These are phyloP conservation scores for Calocybe gambosa DNA, from an alignment of 1,284 basidiomycete genomes.

Conservation along the genomic window DNA sequence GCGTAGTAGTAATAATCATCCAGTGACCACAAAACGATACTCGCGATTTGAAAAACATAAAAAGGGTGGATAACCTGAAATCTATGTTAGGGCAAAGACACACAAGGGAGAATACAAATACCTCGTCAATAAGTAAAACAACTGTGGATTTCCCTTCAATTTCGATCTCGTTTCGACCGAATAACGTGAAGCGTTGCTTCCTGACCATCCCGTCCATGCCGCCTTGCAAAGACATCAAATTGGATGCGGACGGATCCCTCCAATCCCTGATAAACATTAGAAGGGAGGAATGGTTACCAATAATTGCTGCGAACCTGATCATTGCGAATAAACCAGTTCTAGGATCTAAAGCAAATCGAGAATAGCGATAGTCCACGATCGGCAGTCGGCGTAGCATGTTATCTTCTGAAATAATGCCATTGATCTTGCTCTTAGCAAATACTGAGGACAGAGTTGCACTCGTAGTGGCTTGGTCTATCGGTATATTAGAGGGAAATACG, in stretches of 20 bases:
- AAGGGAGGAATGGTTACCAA: slow-evolving; percentile 3
- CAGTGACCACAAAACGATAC: slow-evolving; percentile 89
- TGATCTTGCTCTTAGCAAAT: slow-evolving; percentile 19
- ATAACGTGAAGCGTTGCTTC: slow-evolving; percentile 67
- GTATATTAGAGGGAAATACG: slow-evolving; percentile 52
- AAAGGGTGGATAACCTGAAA: slow-evolving; percentile 89
- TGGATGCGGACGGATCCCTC: slow-evolving; percentile 81
- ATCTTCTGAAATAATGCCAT: slow-evolving; percentile 23
- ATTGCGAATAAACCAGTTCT: slow-evolving; percentile 79
- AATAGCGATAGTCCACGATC: slow-evolving; percentile 81
- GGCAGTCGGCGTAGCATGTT: slow-evolving; percentile 47
- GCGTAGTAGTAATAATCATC: slow-evolving; percentile 98
- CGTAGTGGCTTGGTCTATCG: slow-evolving; percentile 15
- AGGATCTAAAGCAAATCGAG: slow-evolving; percentile 85
- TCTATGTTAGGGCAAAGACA: slow-evolving; percentile 24
- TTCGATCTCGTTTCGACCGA: slow-evolving; percentile 88
- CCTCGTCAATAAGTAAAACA: slow-evolving; percentile 89
- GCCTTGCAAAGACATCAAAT: slow-evolving; percentile 51
- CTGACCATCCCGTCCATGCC: slow-evolving; percentile 56
- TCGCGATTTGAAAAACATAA: slow-evolving; percentile 98
- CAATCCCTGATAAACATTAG: slow-evolving; percentile 63
- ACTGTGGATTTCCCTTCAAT: slow-evolving; percentile 83
- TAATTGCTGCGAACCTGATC: slow-evolving; percentile 49
- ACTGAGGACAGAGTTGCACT: slow-evolving; percentile 13
- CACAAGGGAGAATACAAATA: slow-evolving; percentile 24